Conservation (phyloP, 2,329 filamentous ascomycete genomes). For the Zarea fungicola region DNA sequence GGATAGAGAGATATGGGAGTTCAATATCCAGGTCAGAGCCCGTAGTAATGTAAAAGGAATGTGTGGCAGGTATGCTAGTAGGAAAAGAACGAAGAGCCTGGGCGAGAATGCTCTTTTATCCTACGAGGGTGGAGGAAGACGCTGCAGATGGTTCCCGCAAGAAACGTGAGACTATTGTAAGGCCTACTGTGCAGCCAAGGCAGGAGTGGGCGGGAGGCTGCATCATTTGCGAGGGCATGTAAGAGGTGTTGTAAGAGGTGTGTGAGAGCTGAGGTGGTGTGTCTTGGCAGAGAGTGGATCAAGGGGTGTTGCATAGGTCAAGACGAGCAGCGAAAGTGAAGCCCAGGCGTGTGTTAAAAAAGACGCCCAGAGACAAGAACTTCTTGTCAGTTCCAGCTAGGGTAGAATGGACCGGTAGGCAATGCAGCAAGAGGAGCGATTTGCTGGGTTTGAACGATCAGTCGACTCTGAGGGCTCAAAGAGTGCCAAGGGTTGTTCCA, state of each 20-base stretch:
- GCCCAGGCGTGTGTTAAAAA: slow-evolving; percentile 14
- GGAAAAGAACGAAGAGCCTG: slow-evolving; percentile 11
- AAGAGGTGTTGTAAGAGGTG: no score
- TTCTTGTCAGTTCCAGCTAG: slow-evolving; percentile 18
- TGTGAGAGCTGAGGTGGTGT: slow-evolving; percentile 9
- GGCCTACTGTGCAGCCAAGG: slow-evolving; percentile 2
- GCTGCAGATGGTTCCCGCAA: slow-evolving; percentile 29
- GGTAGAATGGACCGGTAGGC: slow-evolving; percentile 29
- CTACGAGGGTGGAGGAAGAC: slow-evolving; percentile 27
- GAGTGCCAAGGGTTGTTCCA: slow-evolving; percentile 13
- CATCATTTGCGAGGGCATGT: slow-evolving; percentile 4
- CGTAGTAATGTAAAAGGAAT: slow-evolving; percentile 12
- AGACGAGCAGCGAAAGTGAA: neutral
- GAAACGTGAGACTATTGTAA: slow-evolving; percentile 23
- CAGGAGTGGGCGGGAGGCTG: slow-evolving; percentile 6
- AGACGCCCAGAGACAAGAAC: slow-evolving; percentile 31
- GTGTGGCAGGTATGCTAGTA: slow-evolving; percentile 1
- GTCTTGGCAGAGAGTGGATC: neutral
- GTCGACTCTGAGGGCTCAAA: slow-evolving; percentile 1
- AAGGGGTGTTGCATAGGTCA: neutral
- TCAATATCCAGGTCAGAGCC: slow-evolving; percentile 13
- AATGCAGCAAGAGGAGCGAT: slow-evolving; percentile 20
- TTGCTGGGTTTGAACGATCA: slow-evolving; percentile 15
- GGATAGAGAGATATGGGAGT: slow-evolving; percentile 2
- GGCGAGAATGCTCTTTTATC: slow-evolving; percentile 10